Evolutionary conservation across 1,139 yeast species (phyloP).

Genomic region (Zygotorulaspora mrakii): DNA sequence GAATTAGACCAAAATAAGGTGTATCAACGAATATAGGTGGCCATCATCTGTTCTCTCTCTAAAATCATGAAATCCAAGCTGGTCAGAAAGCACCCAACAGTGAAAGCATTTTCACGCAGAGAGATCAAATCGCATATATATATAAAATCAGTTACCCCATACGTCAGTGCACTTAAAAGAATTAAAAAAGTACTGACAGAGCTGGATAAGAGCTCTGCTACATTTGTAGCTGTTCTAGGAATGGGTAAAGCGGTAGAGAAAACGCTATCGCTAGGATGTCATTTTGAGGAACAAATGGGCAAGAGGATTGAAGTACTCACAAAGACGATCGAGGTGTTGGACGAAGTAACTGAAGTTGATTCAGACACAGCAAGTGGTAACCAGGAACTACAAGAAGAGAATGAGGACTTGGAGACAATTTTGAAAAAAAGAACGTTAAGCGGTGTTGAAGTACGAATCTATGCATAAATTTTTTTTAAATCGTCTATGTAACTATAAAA

Average conservation of each 20-base stretch:
- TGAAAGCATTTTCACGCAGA: constrained; percentile 29
- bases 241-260: constrained; percentile 66
- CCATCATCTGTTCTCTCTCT: too few species aligned
- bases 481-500: background rate
- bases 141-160: constrained; percentile 59
- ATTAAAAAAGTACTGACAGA: constrained; percentile 46
- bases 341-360: constrained; percentile 47
- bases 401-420: constrained; percentile 41
- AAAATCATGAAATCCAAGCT: constrained; percentile 14
- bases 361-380: constrained; percentile 22
- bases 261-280: constrained; percentile 50
- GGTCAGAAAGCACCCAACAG: constrained; percentile 29
- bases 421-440: constrained; percentile 54
- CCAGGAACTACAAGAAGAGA: constrained; percentile 23
- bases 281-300: constrained; percentile 47
- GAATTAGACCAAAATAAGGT: too few species aligned
- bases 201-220: constrained; percentile 39
- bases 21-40: too few species aligned
- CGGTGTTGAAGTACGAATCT: constrained; percentile 53
- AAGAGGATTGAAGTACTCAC: constrained; percentile 53
- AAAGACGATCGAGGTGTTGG: constrained; percentile 58
- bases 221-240: constrained; percentile 54
- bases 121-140: constrained; percentile 47
- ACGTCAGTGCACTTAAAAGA: constrained; percentile 57
- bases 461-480: constrained; percentile 23